Evolutionary conservation across 352 stramenopile genomes (phyloP).

Genomic region (Pythium volutum): DNA sequence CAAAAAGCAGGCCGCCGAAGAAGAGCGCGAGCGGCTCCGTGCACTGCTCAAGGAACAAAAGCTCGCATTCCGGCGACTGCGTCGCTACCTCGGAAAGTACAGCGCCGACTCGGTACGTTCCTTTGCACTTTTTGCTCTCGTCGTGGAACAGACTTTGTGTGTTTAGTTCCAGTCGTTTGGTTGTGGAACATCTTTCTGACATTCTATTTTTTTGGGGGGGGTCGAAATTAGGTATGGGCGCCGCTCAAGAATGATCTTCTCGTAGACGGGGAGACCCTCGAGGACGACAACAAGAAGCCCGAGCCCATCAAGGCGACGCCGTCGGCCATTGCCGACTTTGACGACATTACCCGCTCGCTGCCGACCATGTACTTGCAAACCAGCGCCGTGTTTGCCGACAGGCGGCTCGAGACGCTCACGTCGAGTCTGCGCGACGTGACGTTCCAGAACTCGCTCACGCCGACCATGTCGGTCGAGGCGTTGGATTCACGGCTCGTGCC

Average conservation of each 20-base stretch:
- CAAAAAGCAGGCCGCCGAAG: constrained; percentile 14
- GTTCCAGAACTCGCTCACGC: constrained; percentile 13
- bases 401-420: constrained; percentile 3
- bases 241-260: constrained; percentile 1
- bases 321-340: constrained; percentile 3
- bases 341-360: constrained; percentile 5
- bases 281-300: not conserved
- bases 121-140: not conserved
- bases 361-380: constrained; percentile 22
- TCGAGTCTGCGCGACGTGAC: constrained; percentile 15
- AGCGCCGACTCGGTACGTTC: constrained; percentile 10
- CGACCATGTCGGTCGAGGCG: constrained; percentile 18
- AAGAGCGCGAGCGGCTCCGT: constrained; percentile 17
- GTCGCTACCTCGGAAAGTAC: constrained; percentile 21
- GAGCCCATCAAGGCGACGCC: not conserved
- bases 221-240: constrained; percentile 7
- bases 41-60: constrained; percentile 18
- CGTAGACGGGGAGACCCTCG: not conserved
- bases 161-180: too few species aligned
- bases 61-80: constrained; percentile 19
- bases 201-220: not conserved
- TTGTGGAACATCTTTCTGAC: too few species aligned
- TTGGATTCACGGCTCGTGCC: constrained; percentile 20
- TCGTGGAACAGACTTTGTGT: not conserved
- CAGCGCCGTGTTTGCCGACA: constrained; percentile 12